phyloP scores from a whole-genome alignment of 805 yeast genomes.

The Wilhelminamyces savonicus region DNA sequence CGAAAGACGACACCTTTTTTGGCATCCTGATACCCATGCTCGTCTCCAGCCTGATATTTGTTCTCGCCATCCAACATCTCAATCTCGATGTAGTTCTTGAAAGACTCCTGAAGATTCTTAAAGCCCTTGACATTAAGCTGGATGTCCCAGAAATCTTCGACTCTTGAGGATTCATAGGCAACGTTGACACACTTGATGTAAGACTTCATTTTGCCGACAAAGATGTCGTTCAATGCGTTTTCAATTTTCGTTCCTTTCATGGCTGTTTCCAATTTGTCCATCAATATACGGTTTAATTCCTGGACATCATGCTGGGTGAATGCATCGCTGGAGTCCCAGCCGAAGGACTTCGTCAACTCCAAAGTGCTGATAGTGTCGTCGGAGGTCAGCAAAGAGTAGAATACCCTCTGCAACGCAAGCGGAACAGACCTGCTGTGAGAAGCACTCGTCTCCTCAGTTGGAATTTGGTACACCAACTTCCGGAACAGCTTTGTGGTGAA shows the following conservation, averaged over 20 bases:
- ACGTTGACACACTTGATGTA: slow-evolving; percentile 90
- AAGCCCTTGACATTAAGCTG: slow-evolving; percentile 89
- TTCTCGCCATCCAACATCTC: slow-evolving; percentile 93
- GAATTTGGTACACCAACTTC: slow-evolving; percentile 82
- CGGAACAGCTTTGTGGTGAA: slow-evolving; percentile 80
- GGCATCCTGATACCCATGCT: slow-evolving; percentile 89
- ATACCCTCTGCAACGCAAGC: slow-evolving; percentile 79
- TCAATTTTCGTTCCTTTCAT: slow-evolving; percentile 82
- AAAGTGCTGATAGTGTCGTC: slow-evolving; percentile 73
- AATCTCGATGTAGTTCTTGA: slow-evolving; percentile 78
- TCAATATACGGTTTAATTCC: slow-evolving; percentile 87
- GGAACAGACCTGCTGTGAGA: slow-evolving; percentile 42
- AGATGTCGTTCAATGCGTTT: slow-evolving; percentile 57
- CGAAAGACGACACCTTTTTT: slow-evolving; percentile 92
- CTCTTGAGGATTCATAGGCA: slow-evolving; percentile 84
- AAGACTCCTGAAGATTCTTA: slow-evolving; percentile 65
- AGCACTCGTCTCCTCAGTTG: slow-evolving; percentile 49
- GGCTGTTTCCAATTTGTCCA: slow-evolving; percentile 86
- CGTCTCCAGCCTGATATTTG: slow-evolving; percentile 84
- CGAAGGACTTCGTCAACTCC: slow-evolving; percentile 86
- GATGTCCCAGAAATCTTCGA: slow-evolving; percentile 97
- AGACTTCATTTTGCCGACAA: slow-evolving; percentile 96
- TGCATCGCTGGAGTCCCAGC: slow-evolving; percentile 95
- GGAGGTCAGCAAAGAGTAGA: slow-evolving; percentile 72
- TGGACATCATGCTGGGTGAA: slow-evolving; percentile 98